Evolutionary conservation across 2,329 filamentous ascomycete species (phyloP), one percentile per base, ranked within the genome.

Genomic region (Zymoseptoria pseudotritici): DNA sequence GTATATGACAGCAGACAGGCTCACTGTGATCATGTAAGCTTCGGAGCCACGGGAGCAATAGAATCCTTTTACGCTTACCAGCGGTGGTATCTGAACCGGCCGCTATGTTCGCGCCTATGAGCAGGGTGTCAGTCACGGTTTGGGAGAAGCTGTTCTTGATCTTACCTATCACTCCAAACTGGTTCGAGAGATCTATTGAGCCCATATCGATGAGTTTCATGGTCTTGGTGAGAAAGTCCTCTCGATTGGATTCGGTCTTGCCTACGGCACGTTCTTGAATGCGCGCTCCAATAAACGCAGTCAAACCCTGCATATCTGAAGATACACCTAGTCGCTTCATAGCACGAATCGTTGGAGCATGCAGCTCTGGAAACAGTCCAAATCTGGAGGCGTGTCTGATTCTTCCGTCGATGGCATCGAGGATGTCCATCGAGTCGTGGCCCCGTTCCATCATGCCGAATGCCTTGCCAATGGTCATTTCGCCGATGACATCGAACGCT

Each of bases 151-250:
- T 9, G 8, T 17, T 36, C 10, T 17, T 17, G 31, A 17, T 13
- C 36, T 42, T 42, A 42, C 17, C 36, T 2, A 42, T 17, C 8
- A 42, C 36, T 42, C 36, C 36, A 17, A 42, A 42, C 13, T 17
- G 36, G 55, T 70, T 72, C 7, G 74, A 64, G 3, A 79, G 63
- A 56, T 68, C 72, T 10, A 69, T 70, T 53, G 72, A 69, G 55
- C 74, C 70, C 58, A 78, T 73, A 13, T 73, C 67, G 11, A 64
- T 50, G 0, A 74, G 72, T 54, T 76, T 75, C 56, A 72, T 67
- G 36, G 72, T 71, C 42, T 73, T 70, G 7, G 73, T 70, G 2
- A 78, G 68, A 2, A 78, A 76, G 59, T 76, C 75, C 55, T 70
- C 66, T 52, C 69, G 69, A 56, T 72, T 69, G 17, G 1, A 70